Percentiles rank a stretch among this genome's conserved stretches.
phyloP scores from a whole-genome alignment of 1,139 yeast species.

The Yamadazyma triangularis region DNA sequence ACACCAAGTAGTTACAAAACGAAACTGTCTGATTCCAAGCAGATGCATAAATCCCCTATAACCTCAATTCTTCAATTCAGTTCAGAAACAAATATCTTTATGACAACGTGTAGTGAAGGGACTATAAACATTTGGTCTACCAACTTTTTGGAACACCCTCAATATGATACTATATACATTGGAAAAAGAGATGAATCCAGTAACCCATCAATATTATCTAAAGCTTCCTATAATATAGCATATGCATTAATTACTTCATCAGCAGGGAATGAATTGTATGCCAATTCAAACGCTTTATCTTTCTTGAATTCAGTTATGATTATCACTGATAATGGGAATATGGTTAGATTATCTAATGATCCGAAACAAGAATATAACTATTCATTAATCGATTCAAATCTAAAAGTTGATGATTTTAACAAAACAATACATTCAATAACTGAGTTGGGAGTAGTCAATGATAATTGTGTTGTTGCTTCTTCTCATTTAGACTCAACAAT shows the following conservation, averaged over 20 bases:
- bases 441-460: neutral
- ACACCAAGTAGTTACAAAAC: slow-evolving; percentile 17
- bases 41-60: slow-evolving; percentile 8
- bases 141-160: slow-evolving; percentile 16
- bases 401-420: too few relatives aligned
- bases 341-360: slow-evolving; percentile 32
- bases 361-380: slow-evolving; percentile 24
- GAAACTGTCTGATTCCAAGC: slow-evolving; percentile 5
- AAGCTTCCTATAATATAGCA: neutral
- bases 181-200: slow-evolving; percentile 2
- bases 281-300: neutral
- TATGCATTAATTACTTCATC: neutral
- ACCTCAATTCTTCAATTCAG: slow-evolving; percentile 9
- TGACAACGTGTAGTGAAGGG: slow-evolving; percentile 34
- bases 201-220: slow-evolving; percentile 6
- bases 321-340: slow-evolving; percentile 44
- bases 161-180: slow-evolving; percentile 5
- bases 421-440: neutral
- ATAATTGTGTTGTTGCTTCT: slow-evolving; percentile 5
- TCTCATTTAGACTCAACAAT: slow-evolving; percentile 7
- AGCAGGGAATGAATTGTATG: neutral
- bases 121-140: slow-evolving; percentile 39
- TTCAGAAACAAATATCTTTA: slow-evolving; percentile 15
- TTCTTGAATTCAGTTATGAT: slow-evolving; percentile 19
- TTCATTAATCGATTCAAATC: too few relatives aligned